Base-by-base conservation (phyloP, 2,329 filamentous ascomycete species). In the Colletotrichum eleusines region DNA sequence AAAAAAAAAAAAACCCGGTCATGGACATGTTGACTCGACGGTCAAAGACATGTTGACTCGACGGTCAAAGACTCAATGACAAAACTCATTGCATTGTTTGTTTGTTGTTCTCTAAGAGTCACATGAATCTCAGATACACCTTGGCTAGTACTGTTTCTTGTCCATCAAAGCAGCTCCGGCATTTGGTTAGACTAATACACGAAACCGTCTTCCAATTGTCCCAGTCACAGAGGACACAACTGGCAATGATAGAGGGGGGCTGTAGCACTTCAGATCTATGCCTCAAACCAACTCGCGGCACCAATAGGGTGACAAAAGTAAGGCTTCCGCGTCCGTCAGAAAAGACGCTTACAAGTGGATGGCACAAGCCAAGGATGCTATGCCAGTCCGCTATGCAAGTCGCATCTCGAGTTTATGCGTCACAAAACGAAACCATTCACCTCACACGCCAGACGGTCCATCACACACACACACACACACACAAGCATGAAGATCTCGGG, bases 221-320 rank as follows among this genome's bases (percentile, higher is more conserved):
- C 2, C 20, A 23, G 44, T 9, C 8, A 46, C n/a, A 23, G 23
- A n/a, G 1, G 9, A 11, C 20, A 23, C n/a, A 11, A 23, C 20
- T 11, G 1, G 8, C 20, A 23, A 1, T 1, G n/a, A n/a, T n/a
- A n/a, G n/a, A n/a, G n/a, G n/a, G n/a, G 42, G 4, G 8, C 11
- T 8, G 5, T 9, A n/a, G 8, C 20, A n/a, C 11, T 11, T 9
- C 18, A 9, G 3, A 44, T n/a, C 8, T 46, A 12, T 46, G 9
- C 20, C 12, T 12, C 20, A 46, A 9, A 9, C 20, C 1, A 6
- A n/a, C 9, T 12, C 5, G 4, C 20, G 4, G 12, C 12, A 9
- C 44, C 9, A 3, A 12, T 11, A 1, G 4, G 5, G 9, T n/a
- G n/a, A n/a, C n/a, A 23, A 2, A 8, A 46, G 23, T 2, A n/a